Base-by-base conservation (phyloP, 1,139 yeast genomes). In the Scheffersomyces stambukii region DNA sequence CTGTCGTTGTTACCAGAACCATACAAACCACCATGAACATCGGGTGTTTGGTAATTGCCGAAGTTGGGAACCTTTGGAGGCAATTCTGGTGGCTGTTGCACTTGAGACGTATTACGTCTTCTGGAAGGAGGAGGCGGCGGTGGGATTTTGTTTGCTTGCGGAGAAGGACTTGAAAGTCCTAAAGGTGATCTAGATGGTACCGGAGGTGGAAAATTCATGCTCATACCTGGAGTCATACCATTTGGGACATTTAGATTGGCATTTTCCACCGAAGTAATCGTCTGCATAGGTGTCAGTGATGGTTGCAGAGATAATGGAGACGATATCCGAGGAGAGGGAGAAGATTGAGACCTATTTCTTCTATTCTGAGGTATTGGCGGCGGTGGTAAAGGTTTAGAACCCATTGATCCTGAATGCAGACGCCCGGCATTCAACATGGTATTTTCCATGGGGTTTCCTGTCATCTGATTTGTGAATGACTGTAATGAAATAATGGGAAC, bases 61-160 rank as follows among this genome's bases (percentile, higher is more conserved):
- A n/a, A n/a, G 12, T 29, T 19, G 3, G 53, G 37, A 2, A 54
- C 46, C 33, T 57, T 59, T 8, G 69, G 69, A 4, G 67, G 66
- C 19, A 56, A 40, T 7, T 63, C 57, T 2, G 67, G 64, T 2
- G 55, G 49, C 5, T 31, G 40, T 8, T 19, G 29, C 15, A 32
- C 30, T 23, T 29, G 36, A 21, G 25, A 31, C 6, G 38, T 23
- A 3, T 35, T 51, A 23, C 60, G 43, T 36, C 66, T 49, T 34
- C 69, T 48, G 11, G 64, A 50, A 4, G 67, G 57, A 3, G 75
- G 68, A 1, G 69, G 70, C 1, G 73, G 74, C 3, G 65, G 64
- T 4, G 65, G 59, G n/a, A n/a, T n/a, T n/a, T n/a, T n/a, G n/a
- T n/a, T n/a, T n/a, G n/a, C n/a, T n/a, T n/a, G n/a, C n/a, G n/a